Evolutionary conservation across 768 basidiomycete genomes (phyloP).

Genomic region (Mycena leptocephala): DNA sequence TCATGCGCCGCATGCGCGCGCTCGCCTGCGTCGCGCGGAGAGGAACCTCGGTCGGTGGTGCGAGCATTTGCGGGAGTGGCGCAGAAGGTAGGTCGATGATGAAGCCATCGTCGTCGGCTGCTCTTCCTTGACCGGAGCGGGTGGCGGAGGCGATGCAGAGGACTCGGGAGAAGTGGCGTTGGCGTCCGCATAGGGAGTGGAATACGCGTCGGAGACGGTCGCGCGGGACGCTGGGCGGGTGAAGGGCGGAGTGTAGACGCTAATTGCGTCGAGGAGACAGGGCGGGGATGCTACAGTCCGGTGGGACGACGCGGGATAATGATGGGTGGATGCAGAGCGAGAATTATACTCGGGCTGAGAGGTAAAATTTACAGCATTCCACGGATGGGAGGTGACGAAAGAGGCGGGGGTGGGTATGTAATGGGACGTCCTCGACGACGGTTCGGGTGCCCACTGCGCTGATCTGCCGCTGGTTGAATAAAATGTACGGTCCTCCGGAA

Average conservation of each 20-base stretch:
- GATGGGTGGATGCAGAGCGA: constrained; percentile 24
- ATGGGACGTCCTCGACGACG: constrained; percentile 12
- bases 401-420: constrained; percentile 37
- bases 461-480: constrained; percentile 31
- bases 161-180: constrained; percentile 5
- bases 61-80: constrained; percentile 56
- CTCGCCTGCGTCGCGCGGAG: constrained; percentile 84
- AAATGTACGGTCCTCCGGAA: constrained; percentile 17
- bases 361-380: constrained; percentile 31
- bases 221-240: constrained; percentile 23
- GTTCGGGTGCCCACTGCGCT: constrained; percentile 17
- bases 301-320: constrained; percentile 10
- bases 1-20: constrained; percentile 81
- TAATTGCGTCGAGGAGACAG: constrained; percentile 27
- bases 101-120: constrained; percentile 56
- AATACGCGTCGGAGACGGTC: constrained; percentile 20
- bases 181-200: constrained; percentile 16
- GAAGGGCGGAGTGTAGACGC: constrained; percentile 18
- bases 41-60: constrained; percentile 78
- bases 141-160: constrained; percentile 11
- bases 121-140: constrained; percentile 46
- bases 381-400: constrained; percentile 14
- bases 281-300: neutral
- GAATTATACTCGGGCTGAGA: constrained; percentile 32
- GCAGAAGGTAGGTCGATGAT: constrained; percentile 64